Conservation (phyloP, 225 moss, liverwort and hornwort genomes). For the Climacium dendroides region DNA sequence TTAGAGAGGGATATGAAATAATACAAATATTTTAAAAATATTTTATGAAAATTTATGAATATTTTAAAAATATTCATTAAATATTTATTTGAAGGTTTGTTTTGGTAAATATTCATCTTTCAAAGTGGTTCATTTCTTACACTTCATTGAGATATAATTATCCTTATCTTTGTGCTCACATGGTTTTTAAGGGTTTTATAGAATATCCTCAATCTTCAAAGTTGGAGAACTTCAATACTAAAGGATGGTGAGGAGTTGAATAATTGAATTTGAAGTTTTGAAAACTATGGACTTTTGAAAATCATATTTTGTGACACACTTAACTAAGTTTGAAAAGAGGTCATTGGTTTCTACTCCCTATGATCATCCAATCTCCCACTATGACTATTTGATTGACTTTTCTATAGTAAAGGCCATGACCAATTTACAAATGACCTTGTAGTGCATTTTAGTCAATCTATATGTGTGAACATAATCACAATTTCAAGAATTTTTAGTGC, state of each 20-base stretch:
- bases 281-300: neutral
- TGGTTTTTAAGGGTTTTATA: neutral
- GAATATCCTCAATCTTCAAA: too few species aligned
- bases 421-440: neutral
- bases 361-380: neutral
- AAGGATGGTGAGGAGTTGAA: accelerated
- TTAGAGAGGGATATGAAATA: neutral
- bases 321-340: neutral
- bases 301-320: neutral
- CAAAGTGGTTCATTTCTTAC: neutral
- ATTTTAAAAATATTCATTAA: neutral
- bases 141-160: neutral
- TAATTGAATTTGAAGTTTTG: neutral
- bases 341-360: neutral
- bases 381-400: neutral
- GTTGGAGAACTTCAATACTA: neutral
- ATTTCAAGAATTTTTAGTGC: too few species aligned
- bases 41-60: too few species aligned
- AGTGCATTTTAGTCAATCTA: neutral
- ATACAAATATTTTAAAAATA: neutral
- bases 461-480: too few species aligned
- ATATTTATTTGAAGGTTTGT: neutral
- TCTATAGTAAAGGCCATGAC: accelerated
- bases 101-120: neutral
- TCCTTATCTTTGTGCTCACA: accelerated